These are phyloP conservation scores for Sanghuangporus sanghuang DNA, from an alignment of 1,284 basidiomycete species.

Conservation along the genomic window DNA sequence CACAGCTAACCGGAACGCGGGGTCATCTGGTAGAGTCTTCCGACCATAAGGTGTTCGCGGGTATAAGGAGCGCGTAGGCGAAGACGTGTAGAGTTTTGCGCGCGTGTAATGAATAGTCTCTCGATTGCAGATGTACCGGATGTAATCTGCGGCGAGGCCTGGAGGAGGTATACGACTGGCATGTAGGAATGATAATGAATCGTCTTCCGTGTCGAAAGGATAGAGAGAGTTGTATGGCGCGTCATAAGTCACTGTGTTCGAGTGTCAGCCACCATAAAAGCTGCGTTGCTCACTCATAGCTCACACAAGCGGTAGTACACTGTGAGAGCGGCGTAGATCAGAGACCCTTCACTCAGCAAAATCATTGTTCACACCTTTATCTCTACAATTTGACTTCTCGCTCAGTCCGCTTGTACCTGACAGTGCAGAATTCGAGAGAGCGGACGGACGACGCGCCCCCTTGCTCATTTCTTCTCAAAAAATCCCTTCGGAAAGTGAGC, in stretches of 20 bases:
- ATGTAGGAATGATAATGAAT: slow-evolving; percentile 12
- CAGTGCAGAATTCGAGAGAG: background rate
- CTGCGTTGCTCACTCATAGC: background rate
- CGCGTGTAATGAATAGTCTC: slow-evolving; percentile 11
- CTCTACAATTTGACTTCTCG: background rate
- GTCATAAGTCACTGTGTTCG: slow-evolving; percentile 4
- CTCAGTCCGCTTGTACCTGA: background rate
- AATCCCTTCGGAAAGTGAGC: background rate
- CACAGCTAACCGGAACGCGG: background rate
- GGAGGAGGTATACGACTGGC: slow-evolving; percentile 6
- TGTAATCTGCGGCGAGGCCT: slow-evolving; percentile 10
- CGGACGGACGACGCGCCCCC: background rate
- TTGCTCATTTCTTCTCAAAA: background rate
- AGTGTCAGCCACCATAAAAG: background rate
- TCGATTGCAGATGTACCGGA: slow-evolving; percentile 10
- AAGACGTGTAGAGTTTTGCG: slow-evolving; percentile 13
- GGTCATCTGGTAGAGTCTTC: slow-evolving; percentile 7
- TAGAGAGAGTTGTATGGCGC: slow-evolving; percentile 14
- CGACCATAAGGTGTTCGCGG: background rate
- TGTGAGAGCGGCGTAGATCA: background rate
- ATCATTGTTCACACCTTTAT: background rate
- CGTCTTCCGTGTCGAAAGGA: slow-evolving; percentile 9
- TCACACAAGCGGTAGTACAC: slow-evolving; percentile 14
- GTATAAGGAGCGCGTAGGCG: background rate
- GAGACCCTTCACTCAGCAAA: background rate